Evolutionary conservation across 768 basidiomycete species (phyloP).

Genomic region (Tylopilus cervinicoccineus): DNA sequence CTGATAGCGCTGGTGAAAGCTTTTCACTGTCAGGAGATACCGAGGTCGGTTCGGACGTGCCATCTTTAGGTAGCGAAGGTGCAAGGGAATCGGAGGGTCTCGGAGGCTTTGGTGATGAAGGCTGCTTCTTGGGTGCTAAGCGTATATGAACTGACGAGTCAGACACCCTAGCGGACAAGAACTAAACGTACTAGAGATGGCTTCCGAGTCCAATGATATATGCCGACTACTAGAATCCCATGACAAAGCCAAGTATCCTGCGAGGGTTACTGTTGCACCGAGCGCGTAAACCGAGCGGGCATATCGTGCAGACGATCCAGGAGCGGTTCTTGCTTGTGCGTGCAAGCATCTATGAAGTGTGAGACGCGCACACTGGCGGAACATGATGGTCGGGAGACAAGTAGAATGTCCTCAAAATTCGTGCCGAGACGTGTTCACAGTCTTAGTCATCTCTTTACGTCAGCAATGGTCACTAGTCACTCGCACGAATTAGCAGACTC

Average conservation of each 20-base stretch:
- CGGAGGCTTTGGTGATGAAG: conserved; percentile 2
- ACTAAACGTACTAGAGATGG: conserved; percentile 22
- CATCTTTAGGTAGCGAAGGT: conserved; percentile 11
- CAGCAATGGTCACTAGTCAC: conserved; percentile 3
- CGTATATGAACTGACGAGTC: not conserved
- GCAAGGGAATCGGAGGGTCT: conserved; percentile 18
- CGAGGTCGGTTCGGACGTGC: conserved; percentile 14
- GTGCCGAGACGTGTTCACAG: conserved; percentile 3
- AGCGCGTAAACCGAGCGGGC: conserved; percentile 32
- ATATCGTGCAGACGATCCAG: conserved; percentile 24
- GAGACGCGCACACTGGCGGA: conserved; percentile 50
- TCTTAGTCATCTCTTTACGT: conserved; percentile 26
- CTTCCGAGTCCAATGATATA: conserved; percentile 47
- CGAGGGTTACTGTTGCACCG: conserved; percentile 42
- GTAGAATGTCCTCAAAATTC: conserved; percentile 20
- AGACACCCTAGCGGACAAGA: not conserved
- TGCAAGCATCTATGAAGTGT: conserved; percentile 52
- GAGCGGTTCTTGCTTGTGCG: conserved; percentile 32
- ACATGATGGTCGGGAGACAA: conserved; percentile 37
- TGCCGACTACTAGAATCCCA: conserved; percentile 38
- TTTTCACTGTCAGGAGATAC: conserved; percentile 4
- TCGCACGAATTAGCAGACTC: too few relatives aligned
- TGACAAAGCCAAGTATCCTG: conserved; percentile 48
- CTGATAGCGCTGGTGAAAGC: conserved; percentile 6
- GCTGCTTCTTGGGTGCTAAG: conserved; percentile 19